Evolutionary conservation across 2,329 filamentous ascomycete species (phyloP).

Genomic region (Colletotrichum sp.): DNA sequence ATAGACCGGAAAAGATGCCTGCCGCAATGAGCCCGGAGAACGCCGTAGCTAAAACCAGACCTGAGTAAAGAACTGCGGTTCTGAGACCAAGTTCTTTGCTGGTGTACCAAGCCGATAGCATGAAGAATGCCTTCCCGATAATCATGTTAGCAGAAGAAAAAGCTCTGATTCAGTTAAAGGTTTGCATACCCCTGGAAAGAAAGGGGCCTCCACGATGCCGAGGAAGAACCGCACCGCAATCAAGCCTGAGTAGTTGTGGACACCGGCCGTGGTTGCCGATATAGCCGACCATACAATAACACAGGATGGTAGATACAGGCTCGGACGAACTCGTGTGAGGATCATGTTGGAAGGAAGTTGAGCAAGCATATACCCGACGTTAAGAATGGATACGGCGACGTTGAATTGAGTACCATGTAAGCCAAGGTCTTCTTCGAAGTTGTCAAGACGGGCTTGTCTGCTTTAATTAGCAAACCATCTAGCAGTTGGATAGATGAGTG

Average conservation of each 20-base stretch:
- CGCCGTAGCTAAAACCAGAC: neutral
- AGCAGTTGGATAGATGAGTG: neutral
- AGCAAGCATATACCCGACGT: neutral
- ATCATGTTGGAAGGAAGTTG: slow-evolving; percentile 17
- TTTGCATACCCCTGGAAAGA: neutral
- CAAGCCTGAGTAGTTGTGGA: neutral
- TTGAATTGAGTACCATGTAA: neutral
- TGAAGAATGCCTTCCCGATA: slow-evolving; percentile 46
- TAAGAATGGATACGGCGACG: neutral
- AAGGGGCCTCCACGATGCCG: neutral
- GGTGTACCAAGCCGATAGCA: slow-evolving; percentile 71
- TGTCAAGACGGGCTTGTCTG: neutral
- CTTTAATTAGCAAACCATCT: neutral
- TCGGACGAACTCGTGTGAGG: slow-evolving; percentile 13
- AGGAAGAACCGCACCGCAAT: neutral
- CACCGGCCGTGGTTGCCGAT: neutral
- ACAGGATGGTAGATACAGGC: slow-evolving; percentile 21
- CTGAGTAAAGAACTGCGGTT: neutral
- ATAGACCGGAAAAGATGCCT: neutral
- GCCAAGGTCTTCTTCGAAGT: neutral
- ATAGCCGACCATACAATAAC: neutral
- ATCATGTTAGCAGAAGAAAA: neutral
- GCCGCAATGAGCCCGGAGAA: slow-evolving; percentile 21
- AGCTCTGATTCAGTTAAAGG: rapidly evolving
- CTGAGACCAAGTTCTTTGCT: slow-evolving; percentile 69